These are phyloP conservation scores for Daldinia sp. DNA, from an alignment of 2,329 filamentous ascomycete genomes.

Conservation along the genomic window DNA sequence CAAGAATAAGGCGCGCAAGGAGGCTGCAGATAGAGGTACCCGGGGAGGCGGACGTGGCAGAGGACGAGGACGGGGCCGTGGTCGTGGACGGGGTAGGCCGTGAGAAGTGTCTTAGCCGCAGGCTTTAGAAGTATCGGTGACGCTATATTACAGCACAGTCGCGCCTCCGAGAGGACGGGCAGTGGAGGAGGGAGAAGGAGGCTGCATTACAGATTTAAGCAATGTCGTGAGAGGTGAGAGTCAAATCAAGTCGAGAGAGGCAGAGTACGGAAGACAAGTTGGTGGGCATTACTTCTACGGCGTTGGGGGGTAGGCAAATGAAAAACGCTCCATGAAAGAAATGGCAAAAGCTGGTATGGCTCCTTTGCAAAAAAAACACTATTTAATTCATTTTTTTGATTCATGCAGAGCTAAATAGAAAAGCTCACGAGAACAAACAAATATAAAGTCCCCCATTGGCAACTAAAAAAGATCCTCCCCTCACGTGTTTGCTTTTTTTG, in stretches of 20 bases:
- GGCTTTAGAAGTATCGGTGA: background rate
- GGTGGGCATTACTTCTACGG: conserved; percentile 46
- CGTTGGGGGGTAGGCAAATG: conserved; percentile 45
- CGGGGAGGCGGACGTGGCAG: conserved; percentile 65
- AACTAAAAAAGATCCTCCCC: conserved; percentile 9
- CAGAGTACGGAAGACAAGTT: conserved; percentile 25
- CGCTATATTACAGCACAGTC: conserved; percentile 11
- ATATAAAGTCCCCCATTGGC: conserved; percentile 32
- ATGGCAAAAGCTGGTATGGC: conserved; percentile 46
- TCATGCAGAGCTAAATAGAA: conserved; percentile 33
- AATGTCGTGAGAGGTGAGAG: conserved; percentile 21
- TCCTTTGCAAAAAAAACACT: conserved; percentile 35
- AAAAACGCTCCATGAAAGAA: conserved; percentile 36
- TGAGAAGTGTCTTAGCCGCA: conserved; percentile 37
- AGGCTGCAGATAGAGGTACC: conserved; percentile 72
- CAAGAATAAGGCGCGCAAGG: conserved; percentile 99
- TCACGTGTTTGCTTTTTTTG: conserved; percentile 25
- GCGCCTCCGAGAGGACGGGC: conserved; percentile 9
- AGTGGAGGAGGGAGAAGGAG: background rate
- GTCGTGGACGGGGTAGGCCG: conserved; percentile 64
- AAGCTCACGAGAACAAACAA: conserved; percentile 37
- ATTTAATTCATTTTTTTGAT: conserved; percentile 14
- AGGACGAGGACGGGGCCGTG: conserved; percentile 60
- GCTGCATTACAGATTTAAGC: conserved; percentile 1
- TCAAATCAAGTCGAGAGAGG: conserved; percentile 12